Base-by-base conservation (phyloP, 176 grass and related monocot genomes). In the Thalia dealbata region DNA sequence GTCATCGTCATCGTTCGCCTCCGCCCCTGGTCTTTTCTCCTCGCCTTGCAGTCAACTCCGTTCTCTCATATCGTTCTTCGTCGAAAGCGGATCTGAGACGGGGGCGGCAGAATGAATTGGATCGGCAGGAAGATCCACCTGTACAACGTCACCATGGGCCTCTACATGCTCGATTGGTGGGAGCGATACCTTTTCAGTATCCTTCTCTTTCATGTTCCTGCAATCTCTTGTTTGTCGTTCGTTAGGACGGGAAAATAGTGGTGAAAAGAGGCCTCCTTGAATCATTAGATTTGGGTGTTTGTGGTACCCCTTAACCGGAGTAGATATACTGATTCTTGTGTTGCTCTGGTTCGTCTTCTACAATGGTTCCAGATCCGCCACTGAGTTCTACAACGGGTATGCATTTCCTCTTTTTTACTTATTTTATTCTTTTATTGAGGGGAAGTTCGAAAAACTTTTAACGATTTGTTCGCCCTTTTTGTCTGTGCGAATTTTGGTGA, bases 311-410 rank as follows among this genome's bases (percentile, higher is more conserved):
- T 80, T 78, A 76, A 88, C 61, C 64, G 43, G 67, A 69, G 79
- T 69, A 95, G 91, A 95, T 71, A 87, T 87, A 83, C 82, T 89
- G 73, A 76, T 95, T 51, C 74, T 89, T 71, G 73, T 89, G 44
- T 69, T 89, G 58, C 91, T 89, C 69, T 95, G 87, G 82, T 95
- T 89, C 79, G 76, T 89, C 84, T 89, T 79, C 73, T 73, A 89
- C 65, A 95, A 95, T 26, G 84, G 84, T 12, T 86, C 91, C 1
- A 83, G 91, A 79, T 95, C 81, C 41, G 81, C 82, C 3, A 67
- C 61, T 0, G 87, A 95, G 6, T 65, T 85, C 64, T 95, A 83
- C 60, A 76, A 85, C 52, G 84, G 79, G 87, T 95, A 88, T 48
- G 45, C 7, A 22, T n/a, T 58, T n/a, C 3, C 22, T n/a, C 16